Evolutionary conservation across 169 alveolate species (phyloP).

Genomic region (Plasmodium berghei): DNA sequence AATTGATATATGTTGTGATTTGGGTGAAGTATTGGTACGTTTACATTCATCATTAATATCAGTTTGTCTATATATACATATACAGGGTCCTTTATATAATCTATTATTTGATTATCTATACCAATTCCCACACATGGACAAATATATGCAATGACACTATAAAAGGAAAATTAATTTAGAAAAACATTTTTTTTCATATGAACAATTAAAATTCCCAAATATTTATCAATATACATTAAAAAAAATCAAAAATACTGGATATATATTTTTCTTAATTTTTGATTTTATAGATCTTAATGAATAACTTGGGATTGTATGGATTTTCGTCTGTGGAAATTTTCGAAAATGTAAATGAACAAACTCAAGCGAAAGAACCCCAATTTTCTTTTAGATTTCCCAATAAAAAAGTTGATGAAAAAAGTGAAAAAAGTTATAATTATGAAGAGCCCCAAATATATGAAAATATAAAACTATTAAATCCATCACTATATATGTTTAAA

Average conservation of each 20-base stretch:
- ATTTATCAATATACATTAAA: too few species aligned
- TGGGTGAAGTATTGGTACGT: constrained; percentile 68
- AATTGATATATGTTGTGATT: constrained; percentile 71
- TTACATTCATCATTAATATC: background rate
- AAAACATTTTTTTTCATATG: too few species aligned
- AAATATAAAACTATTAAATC: constrained; percentile 35
- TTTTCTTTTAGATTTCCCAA: constrained; percentile 13
- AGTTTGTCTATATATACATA: too few species aligned
- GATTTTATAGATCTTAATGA: constrained; percentile 54
- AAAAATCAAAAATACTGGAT: too few species aligned
- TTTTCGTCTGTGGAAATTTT: constrained; percentile 61
- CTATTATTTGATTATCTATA: too few species aligned
- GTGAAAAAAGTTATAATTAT: constrained; percentile 26
- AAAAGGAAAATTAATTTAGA: too few species aligned
- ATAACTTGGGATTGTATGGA: constrained; percentile 70
- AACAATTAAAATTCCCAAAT: too few species aligned
- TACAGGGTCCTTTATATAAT: too few species aligned
- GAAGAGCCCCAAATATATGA: constrained; percentile 70
- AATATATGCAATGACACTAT: too few species aligned
- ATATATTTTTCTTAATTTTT: too few species aligned
- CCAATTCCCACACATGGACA: too few species aligned
- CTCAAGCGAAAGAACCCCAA: constrained; percentile 15
- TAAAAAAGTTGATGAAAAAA: constrained; percentile 26
- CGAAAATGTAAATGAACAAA: constrained; percentile 2
- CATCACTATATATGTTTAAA: constrained; percentile 71